Conservation (phyloP, 1,139 yeast species). For the Saccharomyces hybrid region DNA sequence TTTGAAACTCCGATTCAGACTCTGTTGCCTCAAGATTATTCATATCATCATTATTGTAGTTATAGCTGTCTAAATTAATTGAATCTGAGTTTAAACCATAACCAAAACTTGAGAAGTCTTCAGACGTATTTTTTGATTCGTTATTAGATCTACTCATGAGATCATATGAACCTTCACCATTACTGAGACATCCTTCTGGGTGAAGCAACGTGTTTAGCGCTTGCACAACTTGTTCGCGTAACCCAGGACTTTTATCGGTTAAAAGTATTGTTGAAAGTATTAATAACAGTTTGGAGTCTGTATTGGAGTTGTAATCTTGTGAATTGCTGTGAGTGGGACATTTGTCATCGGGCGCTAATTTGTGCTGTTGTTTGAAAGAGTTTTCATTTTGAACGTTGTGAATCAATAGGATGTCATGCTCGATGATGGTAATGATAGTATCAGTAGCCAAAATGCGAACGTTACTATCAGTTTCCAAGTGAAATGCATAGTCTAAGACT, state of each 20-base stretch:
- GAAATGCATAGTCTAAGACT: conserved; percentile 65
- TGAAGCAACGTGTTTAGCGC: conserved; percentile 70
- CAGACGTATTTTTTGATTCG: not conserved
- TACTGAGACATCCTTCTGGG: conserved; percentile 38
- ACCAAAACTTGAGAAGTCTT: not conserved
- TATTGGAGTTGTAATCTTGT: not conserved
- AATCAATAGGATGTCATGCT: conserved; percentile 69
- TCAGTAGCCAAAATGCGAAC: conserved; percentile 74
- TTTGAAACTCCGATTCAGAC: conserved; percentile 28
- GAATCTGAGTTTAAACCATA: conserved; percentile 7
- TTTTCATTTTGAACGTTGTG: conserved; percentile 34
- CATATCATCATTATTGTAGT: conserved; percentile 10
- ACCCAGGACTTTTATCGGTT: conserved; percentile 59
- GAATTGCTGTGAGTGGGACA: not conserved
- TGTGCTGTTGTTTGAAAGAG: conserved; percentile 5
- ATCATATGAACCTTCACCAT: conserved; percentile 10
- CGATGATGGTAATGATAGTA: conserved; percentile 69
- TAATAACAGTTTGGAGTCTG: conserved; percentile 53
- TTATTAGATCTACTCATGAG: not conserved
- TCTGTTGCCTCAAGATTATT: conserved; percentile 13
- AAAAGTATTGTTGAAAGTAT: conserved; percentile 57
- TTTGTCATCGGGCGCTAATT: not conserved
- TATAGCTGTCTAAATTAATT: conserved; percentile 10
- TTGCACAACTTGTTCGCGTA: conserved; percentile 76
- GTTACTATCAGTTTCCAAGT: conserved; percentile 41